A percentile compares a stretch with the other conserved stretches of the same genome.
These are phyloP conservation scores for Penstemon newberryi DNA, from an alignment of 257 asterid species.

Conservation along the genomic window DNA sequence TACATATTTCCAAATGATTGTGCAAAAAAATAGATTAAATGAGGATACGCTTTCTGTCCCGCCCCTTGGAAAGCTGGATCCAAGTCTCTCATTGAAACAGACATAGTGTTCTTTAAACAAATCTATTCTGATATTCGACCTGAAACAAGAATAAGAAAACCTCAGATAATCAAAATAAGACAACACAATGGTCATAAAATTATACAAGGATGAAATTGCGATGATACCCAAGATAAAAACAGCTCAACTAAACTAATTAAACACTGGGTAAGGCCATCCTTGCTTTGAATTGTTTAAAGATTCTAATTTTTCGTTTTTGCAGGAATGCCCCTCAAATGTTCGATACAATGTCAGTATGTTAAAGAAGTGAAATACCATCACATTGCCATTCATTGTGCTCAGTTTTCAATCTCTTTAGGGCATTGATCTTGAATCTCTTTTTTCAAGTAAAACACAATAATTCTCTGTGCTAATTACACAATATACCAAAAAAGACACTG, in stretches of 20 bases:
- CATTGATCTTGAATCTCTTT: conserved; percentile 31
- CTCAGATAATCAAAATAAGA: conserved; percentile 11
- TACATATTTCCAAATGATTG: not conserved
- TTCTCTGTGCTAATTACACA: conserved; percentile 25
- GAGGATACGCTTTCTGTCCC: conserved; percentile 98
- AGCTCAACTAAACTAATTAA: conserved; percentile 12
- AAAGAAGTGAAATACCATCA: not conserved
- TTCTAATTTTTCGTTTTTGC: conserved; percentile 2
- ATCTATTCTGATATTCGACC: conserved; percentile 34
- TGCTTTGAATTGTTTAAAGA: not conserved
- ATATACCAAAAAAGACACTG: conserved; percentile 24
- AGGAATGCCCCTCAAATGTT: conserved; percentile 12
- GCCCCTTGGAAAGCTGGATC: conserved; percentile 97
- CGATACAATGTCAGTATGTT: conserved; percentile 6
- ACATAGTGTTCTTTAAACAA: conserved; percentile 45
- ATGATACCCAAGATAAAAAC: not conserved
- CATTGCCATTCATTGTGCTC: conserved; percentile 12
- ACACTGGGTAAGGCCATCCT: not conserved
- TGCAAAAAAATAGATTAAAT: conserved; percentile 3
- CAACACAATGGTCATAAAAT: conserved; percentile 5
- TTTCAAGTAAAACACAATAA: conserved; percentile 12
- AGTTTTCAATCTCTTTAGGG: conserved; percentile 23
- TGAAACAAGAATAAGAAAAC: conserved; percentile 30
- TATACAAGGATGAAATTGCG: not conserved
- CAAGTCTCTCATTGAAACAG: conserved; percentile 86